A percentile compares a stretch with the other conserved stretches of the same genome.
phyloP scores from a whole-genome alignment of 345 rosid genomes.

The Brassica cretica region DNA sequence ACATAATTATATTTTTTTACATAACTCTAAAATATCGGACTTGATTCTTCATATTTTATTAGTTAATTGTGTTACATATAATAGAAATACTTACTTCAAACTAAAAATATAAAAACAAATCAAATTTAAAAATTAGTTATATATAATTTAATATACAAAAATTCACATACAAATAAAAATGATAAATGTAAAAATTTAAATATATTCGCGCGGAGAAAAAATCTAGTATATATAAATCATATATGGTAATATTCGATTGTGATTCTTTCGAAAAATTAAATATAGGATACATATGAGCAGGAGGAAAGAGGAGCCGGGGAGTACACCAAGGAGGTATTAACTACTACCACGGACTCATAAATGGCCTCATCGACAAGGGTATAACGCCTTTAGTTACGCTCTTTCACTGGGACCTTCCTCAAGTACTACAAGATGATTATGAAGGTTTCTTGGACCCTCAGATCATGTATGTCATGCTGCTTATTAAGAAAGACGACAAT shows the following conservation, averaged over 20 bases:
- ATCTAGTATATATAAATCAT: background rate
- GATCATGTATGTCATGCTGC: conserved; percentile 18
- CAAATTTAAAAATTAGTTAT: too few species aligned
- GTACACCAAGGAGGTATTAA: conserved; percentile 41
- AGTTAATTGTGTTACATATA: too few species aligned
- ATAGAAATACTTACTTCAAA: too few species aligned
- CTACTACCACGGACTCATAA: conserved; percentile 47
- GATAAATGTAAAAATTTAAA: too few species aligned
- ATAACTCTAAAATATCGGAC: too few species aligned
- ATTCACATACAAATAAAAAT: too few species aligned
- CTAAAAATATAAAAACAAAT: too few species aligned
- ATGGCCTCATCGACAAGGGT: conserved; percentile 39
- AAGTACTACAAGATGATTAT: conserved; percentile 46
- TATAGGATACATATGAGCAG: conserved; percentile 22
- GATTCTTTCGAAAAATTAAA: background rate
- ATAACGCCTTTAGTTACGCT: conserved; percentile 47
- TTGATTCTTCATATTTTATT: too few species aligned
- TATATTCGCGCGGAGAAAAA: too few species aligned
- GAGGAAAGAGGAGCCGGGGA: conserved; percentile 43
- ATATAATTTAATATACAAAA: too few species aligned
- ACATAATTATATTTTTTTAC: too few species aligned
- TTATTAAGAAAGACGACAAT: background rate
- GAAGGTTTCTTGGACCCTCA: conserved; percentile 43
- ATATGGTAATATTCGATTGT: background rate
- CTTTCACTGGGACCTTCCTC: conserved; percentile 60